Evolutionary conservation across 768 basidiomycete genomes (phyloP).

Genomic region (Termitomyces sp.): DNA sequence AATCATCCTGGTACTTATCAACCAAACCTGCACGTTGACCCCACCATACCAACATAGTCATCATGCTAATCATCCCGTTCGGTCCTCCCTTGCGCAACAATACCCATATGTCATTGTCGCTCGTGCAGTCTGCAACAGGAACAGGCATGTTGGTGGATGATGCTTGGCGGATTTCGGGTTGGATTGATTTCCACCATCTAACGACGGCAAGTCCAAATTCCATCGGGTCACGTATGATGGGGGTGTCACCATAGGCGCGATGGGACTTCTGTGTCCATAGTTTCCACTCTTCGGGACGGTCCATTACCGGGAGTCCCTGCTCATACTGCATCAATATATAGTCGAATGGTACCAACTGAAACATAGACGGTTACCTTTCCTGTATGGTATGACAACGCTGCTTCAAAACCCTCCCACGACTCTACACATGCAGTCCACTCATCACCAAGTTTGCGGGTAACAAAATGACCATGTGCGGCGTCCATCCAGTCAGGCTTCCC

Average conservation of each 20-base stretch:
- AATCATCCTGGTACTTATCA: conserved; percentile 4
- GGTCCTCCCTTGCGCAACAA: too few species aligned
- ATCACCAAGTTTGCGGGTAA: too few species aligned
- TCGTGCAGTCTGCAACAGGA: not conserved
- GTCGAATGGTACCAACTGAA: too few species aligned
- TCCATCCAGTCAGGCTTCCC: not conserved
- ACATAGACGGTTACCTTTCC: too few species aligned
- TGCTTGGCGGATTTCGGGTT: conserved; percentile 4
- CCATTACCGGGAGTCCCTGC: not conserved
- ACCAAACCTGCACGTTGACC: not conserved
- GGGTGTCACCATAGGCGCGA: conserved; percentile 4
- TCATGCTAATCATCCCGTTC: too few species aligned
- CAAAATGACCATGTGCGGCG: too few species aligned
- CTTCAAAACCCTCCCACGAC: too few species aligned
- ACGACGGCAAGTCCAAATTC: conserved; percentile 13
- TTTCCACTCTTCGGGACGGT: conserved; percentile 13
- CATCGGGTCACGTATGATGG: conserved; percentile 6
- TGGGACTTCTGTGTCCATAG: conserved; percentile 8
- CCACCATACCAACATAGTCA: too few species aligned
- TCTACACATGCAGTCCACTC: too few species aligned
- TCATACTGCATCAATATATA: too few species aligned
- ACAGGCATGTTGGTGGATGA: not conserved
- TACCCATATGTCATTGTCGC: not conserved
- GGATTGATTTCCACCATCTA: conserved; percentile 15
- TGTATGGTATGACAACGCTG: too few species aligned